A percentile compares a stretch with the other conserved stretches of the same genome.
Conservation (phyloP, 495 filamentous ascomycete species). For the Hypoxylon fragiforme region DNA sequence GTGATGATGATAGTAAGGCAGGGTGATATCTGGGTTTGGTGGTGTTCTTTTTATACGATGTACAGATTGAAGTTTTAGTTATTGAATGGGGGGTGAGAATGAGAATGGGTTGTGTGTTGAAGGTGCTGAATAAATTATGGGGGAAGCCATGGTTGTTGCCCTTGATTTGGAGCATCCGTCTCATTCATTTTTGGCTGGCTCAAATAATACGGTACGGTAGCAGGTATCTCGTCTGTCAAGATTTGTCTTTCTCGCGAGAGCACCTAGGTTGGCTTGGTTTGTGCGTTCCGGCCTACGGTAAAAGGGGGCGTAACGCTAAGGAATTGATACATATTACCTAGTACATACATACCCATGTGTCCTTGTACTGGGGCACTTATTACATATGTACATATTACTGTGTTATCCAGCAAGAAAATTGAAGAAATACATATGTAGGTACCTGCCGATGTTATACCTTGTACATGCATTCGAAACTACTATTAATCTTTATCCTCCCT, state of each 20-base stretch:
- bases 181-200: slow-evolving; percentile 4
- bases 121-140: not conserved
- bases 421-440: too few species aligned
- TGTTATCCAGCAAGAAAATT: too few species aligned
- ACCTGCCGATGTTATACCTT: too few species aligned
- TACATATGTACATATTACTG: too few species aligned
- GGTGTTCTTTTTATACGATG: not conserved
- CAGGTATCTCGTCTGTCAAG: slow-evolving; percentile 1
- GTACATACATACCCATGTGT: too few species aligned
- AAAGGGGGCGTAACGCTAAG: not conserved
- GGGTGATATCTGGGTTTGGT: too few species aligned
- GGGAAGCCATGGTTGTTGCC: slow-evolving; percentile 3
- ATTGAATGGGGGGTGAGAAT: not conserved
- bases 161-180: slow-evolving; percentile 1
- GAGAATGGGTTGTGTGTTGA: not conserved
- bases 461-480: too few species aligned
- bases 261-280: not conserved
- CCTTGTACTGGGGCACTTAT: not conserved
- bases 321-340: not conserved
- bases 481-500: too few species aligned
- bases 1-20: not conserved
- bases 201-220: slow-evolving; percentile 3
- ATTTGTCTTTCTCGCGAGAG: slow-evolving; percentile 2
- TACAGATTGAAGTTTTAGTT: not conserved
- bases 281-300: not conserved